Conservation (phyloP, 2,329 filamentous ascomycete genomes). For the Drechslera avenae region DNA sequence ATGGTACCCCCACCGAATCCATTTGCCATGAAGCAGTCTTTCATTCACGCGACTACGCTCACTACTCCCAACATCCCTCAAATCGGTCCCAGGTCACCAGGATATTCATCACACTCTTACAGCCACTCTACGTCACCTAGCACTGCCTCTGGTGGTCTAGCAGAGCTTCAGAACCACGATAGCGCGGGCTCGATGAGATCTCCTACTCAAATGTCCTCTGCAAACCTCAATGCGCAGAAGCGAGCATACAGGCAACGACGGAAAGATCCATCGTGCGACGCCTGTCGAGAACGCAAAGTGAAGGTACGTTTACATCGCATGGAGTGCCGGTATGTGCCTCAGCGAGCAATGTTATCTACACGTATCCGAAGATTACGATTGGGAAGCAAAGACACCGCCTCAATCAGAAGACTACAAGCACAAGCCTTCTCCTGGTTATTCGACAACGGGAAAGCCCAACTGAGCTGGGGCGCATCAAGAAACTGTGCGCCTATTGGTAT, state of each 20-base stretch:
- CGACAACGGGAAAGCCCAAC: too few species aligned
- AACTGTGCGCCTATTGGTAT: background rate
- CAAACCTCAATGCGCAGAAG: conserved; percentile 76
- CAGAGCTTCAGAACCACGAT: conserved; percentile 40
- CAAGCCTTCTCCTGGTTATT: background rate
- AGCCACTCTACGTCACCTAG: conserved; percentile 46
- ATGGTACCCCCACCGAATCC: conserved; percentile 43
- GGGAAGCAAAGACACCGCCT: background rate
- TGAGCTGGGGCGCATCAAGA: background rate
- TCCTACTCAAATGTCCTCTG: conserved; percentile 50
- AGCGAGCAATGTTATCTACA: background rate
- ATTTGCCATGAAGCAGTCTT: conserved; percentile 34
- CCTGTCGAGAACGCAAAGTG: conserved; percentile 82
- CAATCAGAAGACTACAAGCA: background rate
- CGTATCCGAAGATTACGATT: background rate
- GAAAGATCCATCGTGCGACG: conserved; percentile 97
- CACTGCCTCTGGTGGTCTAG: conserved; percentile 39
- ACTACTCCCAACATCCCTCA: conserved; percentile 38
- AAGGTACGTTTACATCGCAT: conserved; percentile 53
- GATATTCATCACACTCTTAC: conserved; percentile 39
- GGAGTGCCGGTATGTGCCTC: background rate
- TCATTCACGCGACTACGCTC: conserved; percentile 33
- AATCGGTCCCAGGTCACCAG: conserved; percentile 39
- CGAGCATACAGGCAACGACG: conserved; percentile 91
- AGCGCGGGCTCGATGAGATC: conserved; percentile 49